Base-by-base conservation (phyloP, 495 filamentous ascomycete genomes). In the Aspergillus coremiiformis region DNA sequence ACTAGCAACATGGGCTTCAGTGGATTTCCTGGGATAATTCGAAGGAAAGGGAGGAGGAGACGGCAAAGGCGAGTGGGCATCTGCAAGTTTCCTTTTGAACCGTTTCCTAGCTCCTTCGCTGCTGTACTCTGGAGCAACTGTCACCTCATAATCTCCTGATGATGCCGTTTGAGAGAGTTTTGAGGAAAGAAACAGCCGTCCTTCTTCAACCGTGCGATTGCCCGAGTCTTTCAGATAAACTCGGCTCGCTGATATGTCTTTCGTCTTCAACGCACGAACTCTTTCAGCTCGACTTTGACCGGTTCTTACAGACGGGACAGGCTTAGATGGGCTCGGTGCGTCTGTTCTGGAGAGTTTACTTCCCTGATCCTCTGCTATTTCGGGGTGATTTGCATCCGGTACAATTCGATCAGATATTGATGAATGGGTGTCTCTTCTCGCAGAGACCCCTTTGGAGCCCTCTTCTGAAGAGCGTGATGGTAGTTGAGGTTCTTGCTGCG, bases 1-100 rank as follows among this genome's bases (percentile, higher is more conserved):
- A 23, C 49, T 53, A 11, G 11, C 10, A 23, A 32, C 15, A 2
- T 54, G 56, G 6, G 49, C 46, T 14, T 51, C 30, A 21, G 49
- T 33, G 3, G 47, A 29, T 9, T 62, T 63, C 5, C 51, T 23
- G 14, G 62, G 55, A 17, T 60, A 65, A 33, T 60, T 51, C 14
- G 57, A 56, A n/a, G 60, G 61, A 12, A 65, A 60, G 22, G 63
- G 55, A 19, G 66, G 63, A 32, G 56, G 60, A 11, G 64, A 66
- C 21, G 69, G 66, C 30, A 67, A 62, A 23, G 69, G 66, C 30
- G 69, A 62, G 8, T 61, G n/a, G 66, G 59, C 9, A 56, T 64
- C 5, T 4, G 65, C 61, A 15, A 66, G 46, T 20, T 59, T 57
- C n/a, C 60, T 65, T 21, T 45, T 51, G 9, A 49, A 56, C 37